phyloP scores from a whole-genome alignment of 192 early-diverging fungal species.

The Spizellomyces punctatus region DNA sequence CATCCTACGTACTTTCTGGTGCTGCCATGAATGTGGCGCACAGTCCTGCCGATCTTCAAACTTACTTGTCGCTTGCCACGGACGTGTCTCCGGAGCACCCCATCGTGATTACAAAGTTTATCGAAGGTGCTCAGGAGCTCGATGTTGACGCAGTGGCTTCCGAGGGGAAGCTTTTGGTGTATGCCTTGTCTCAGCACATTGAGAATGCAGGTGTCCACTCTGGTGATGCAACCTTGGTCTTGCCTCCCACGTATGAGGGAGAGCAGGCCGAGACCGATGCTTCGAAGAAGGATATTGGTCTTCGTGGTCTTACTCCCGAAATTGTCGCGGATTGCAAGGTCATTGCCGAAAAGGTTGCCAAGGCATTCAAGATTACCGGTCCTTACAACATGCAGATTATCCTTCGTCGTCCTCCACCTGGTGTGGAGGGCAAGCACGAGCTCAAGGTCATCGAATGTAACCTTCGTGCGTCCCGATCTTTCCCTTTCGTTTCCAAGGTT shows the following conservation, averaged over 20 bases:
- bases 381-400: slow-evolving; percentile 99
- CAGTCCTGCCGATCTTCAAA: slow-evolving; percentile 69
- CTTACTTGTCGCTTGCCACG: slow-evolving; percentile 78
- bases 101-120: slow-evolving; percentile 97
- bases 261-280: slow-evolving; percentile 30
- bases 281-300: slow-evolving; percentile 31
- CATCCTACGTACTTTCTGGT: slow-evolving; percentile 95
- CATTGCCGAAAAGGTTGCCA: slow-evolving; percentile 85
- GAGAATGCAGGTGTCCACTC: slow-evolving; percentile 98
- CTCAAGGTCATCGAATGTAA: slow-evolving; percentile 99
- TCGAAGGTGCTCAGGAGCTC: slow-evolving; percentile 89
- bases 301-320: slow-evolving; percentile 48
- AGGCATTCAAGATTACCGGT: slow-evolving; percentile 92
- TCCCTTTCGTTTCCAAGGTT: slow-evolving; percentile 98
- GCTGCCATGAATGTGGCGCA: slow-evolving; percentile 98
- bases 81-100: slow-evolving; percentile 93
- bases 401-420: slow-evolving; percentile 38
- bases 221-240: slow-evolving; percentile 91
- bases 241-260: slow-evolving; percentile 67
- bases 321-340: slow-evolving; percentile 61
- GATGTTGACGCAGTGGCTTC: slow-evolving; percentile 93
- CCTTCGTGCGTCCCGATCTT: slow-evolving; percentile 93
- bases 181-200: slow-evolving; percentile 94
- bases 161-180: slow-evolving; percentile 79
- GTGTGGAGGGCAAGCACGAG: slow-evolving; percentile 34